Evolutionary conservation across 73 alveolate genomes (phyloP).

Genomic region (Tetrahymena malaccensis): DNA sequence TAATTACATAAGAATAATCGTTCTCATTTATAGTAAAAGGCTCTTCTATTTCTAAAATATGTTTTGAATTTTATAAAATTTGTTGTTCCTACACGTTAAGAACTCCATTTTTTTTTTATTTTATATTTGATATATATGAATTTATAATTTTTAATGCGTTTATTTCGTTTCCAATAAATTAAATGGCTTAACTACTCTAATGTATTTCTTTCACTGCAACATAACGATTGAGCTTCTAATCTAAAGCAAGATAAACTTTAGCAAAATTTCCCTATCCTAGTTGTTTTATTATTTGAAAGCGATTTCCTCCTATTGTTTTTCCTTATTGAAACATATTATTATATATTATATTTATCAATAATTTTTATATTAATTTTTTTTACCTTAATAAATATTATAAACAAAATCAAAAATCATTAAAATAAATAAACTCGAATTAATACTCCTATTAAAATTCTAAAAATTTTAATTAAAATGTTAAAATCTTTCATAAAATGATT

Average conservation of each 20-base stretch:
- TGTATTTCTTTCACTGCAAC: background rate
- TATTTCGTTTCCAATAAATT: background rate
- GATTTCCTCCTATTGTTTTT: background rate
- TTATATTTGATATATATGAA: too few species aligned
- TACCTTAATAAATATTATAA: too few species aligned
- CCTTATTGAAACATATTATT: too few species aligned
- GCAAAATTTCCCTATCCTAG: background rate
- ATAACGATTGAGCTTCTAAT: background rate
- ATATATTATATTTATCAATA: too few species aligned
- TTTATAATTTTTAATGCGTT: background rate
- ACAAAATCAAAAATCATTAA: background rate
- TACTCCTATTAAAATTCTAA: too few species aligned
- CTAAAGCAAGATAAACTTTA: background rate
- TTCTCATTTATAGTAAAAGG: background rate
- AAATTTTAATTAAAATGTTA: too few species aligned
- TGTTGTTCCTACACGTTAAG: background rate
- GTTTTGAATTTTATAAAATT: background rate
- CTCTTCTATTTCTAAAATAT: background rate
- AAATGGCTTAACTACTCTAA: background rate
- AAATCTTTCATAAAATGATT: too few species aligned
- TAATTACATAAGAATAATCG: background rate
- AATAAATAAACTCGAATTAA: too few species aligned
- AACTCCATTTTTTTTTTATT: background rate
- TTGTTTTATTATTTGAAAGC: background rate
- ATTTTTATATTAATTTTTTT: too few species aligned